Base-by-base conservation (phyloP, 176 grass and related monocot species). In the sorghum (Sorghum bicolor) region DNA sequence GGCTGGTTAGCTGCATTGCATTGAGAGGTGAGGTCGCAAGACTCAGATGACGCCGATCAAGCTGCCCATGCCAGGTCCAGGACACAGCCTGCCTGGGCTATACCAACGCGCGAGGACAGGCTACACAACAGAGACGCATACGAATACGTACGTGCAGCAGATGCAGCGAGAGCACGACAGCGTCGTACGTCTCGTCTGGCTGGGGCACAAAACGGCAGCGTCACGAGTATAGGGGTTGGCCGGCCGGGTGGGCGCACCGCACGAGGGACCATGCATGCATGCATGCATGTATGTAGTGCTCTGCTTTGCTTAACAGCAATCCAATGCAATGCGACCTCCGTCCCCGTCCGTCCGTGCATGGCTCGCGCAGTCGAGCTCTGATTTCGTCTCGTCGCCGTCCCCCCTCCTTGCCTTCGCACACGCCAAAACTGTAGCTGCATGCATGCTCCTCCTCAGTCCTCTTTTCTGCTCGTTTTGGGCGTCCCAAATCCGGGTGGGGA, bases 231-330 rank as follows among this genome's bases (percentile, higher is more conserved):
- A 45, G 60, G 25, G 10, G 10, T 2, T 55, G 52, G 8, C 19
- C 8, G 52, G 8, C 19, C 8, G 26, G 58, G 25, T 79, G 39
- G 76, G 26, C 39, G 17, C 80, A 44, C 63, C 39, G 17, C 80
- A 44, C 63, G 70, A 75, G 65, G 80, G 79, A 60, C 83, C 83
- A 85, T 86, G 8, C 53, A 57, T 57, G 50, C 53, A 57, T 57
- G 50, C 2, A 5, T 34, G 34, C 3, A 34, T 32, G 32, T 32
- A 34, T 7, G 13, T 16, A 53, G 50, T 22, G 52, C 52, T 55
- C 33, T 34, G 9, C 5, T 17, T 17, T 34, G 9, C 5, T 17
- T 17, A n/a, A 20, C 16, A 40, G 4, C 25, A 17, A 17, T 20
- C 29, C 61, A 55, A 14, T 29, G 60, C 60, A 28, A 14, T 0